These are phyloP conservation scores for Fraxinus baroniana DNA, from an alignment of 305 asterid species.

Conservation along the genomic window DNA sequence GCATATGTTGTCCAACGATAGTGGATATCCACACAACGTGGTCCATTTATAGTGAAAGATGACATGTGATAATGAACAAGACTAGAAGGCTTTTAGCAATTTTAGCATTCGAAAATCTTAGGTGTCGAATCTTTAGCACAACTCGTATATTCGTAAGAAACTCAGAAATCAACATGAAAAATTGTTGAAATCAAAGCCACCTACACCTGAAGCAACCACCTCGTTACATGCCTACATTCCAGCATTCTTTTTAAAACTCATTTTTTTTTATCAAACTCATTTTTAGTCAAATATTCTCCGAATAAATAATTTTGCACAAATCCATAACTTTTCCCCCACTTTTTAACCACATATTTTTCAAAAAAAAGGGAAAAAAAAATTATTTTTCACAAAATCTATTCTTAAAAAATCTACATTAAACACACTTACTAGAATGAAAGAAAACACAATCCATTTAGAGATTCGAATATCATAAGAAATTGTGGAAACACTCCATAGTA, in stretches of 20 bases:
- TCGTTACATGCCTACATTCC: neutral
- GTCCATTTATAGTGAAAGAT: conserved; percentile 37
- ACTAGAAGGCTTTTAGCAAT: conserved; percentile 13
- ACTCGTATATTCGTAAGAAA: neutral
- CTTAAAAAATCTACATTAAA: no score
- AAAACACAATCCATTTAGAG: neutral
- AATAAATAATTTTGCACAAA: neutral
- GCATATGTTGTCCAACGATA: conserved; percentile 46
- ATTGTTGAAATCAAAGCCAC: neutral
- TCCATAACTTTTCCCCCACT: neutral
- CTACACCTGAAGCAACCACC: neutral
- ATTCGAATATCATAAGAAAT: neutral
- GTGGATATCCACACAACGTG: conserved; percentile 41
- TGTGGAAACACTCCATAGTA: neutral
- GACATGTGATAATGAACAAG: conserved; percentile 15
- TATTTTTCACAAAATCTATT: neutral
- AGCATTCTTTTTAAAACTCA: neutral
- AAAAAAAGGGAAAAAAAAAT: no score
- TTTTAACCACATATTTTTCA: no score
- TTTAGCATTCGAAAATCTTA: conserved; percentile 8
- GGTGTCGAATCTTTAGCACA: neutral
- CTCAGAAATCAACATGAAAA: neutral
- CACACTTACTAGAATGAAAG: neutral
- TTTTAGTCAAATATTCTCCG: neutral
- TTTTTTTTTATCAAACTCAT: no score